Base-by-base conservation (phyloP, 176 grass and related monocot species). In the Rhipidocladum racemiflorum region DNA sequence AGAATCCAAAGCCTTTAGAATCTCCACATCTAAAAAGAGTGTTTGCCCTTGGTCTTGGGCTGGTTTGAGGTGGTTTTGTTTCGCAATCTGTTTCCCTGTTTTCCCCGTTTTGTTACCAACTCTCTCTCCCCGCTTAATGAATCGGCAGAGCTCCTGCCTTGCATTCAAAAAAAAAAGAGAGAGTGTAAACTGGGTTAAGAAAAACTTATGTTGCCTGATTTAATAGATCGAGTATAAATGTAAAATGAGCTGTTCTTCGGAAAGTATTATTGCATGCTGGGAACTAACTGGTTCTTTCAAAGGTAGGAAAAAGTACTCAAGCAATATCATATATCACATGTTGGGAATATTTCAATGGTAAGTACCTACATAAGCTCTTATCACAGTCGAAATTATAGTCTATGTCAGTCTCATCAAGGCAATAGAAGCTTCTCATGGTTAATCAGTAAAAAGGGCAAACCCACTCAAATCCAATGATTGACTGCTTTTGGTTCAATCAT, bases 1-100 rank as follows among this genome's bases (percentile, higher is more conserved):
- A 72, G 81, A 97, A 97, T 62, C 91, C 94, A 89, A 89, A 97
- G 70, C 94, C 94, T 79, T 88, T 78, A 75, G 91, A 97, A 89
- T 97, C 88, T 53, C 94, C 90, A 64, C 87, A 83, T 73, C 91
- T 97, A 49, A 62, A 81, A 73, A 53, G 61, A 87, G 48, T 42
- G 70, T 10, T n/a, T n/a, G n/a, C n/a, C n/a, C n/a, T n/a, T n/a
- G n/a, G n/a, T n/a, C n/a, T n/a, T n/a, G n/a, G n/a, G n/a, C n/a
- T n/a, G n/a, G n/a, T n/a, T n/a, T n/a, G n/a, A n/a, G n/a, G n/a
- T n/a, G n/a, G n/a, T n/a, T n/a, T n/a, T n/a, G n/a, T n/a, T n/a
- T n/a, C n/a, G n/a, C n/a, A n/a, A n/a, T n/a, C n/a, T n/a, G n/a
- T n/a, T n/a, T n/a, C n/a, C n/a, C n/a, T n/a, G n/a, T n/a, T n/a